Evolutionary conservation across 768 basidiomycete species (phyloP).

Genomic region (Serendipita sp.): DNA sequence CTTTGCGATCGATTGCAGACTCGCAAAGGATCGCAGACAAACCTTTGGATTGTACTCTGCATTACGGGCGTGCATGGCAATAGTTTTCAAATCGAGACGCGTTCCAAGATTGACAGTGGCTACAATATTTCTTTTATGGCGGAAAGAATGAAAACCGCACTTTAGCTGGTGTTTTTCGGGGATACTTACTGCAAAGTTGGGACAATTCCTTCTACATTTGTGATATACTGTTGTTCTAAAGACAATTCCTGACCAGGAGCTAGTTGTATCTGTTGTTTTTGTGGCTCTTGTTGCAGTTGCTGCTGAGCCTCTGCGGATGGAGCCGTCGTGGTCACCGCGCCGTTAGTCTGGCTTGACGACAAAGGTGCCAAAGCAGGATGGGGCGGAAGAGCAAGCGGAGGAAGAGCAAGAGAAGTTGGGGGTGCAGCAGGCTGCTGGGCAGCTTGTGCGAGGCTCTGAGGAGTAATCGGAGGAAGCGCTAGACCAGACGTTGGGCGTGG

Average conservation of each 20-base stretch:
- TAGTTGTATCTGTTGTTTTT: background rate
- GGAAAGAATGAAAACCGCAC: background rate
- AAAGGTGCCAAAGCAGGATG: background rate
- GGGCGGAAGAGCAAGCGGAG: slow-evolving; percentile 1
- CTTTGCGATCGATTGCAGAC: slow-evolving; percentile 33
- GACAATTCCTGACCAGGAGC: slow-evolving; percentile 9
- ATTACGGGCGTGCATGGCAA: slow-evolving; percentile 92
- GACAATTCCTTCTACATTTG: slow-evolving; percentile 92
- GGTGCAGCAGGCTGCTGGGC: background rate
- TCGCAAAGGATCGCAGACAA: slow-evolving; percentile 33
- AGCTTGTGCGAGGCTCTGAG: slow-evolving; percentile 1
- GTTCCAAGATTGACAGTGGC: slow-evolving; percentile 98
- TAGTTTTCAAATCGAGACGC: slow-evolving; percentile 92
- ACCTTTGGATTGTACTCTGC: slow-evolving; percentile 99
- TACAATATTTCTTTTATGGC: slow-evolving; percentile 58
- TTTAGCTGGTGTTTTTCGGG: background rate
- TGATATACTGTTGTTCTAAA: slow-evolving; percentile 78
- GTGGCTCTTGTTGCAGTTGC: background rate
- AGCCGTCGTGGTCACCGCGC: background rate
- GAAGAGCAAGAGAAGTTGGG: background rate
- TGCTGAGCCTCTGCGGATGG: background rate
- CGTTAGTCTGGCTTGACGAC: background rate
- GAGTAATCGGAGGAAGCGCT: slow-evolving; percentile 4
- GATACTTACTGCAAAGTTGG: slow-evolving; percentile 74
- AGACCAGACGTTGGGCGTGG: background rate